These are phyloP conservation scores for Leccinum barrowsii DNA, from an alignment of 768 basidiomycete species.

Conservation along the genomic window DNA sequence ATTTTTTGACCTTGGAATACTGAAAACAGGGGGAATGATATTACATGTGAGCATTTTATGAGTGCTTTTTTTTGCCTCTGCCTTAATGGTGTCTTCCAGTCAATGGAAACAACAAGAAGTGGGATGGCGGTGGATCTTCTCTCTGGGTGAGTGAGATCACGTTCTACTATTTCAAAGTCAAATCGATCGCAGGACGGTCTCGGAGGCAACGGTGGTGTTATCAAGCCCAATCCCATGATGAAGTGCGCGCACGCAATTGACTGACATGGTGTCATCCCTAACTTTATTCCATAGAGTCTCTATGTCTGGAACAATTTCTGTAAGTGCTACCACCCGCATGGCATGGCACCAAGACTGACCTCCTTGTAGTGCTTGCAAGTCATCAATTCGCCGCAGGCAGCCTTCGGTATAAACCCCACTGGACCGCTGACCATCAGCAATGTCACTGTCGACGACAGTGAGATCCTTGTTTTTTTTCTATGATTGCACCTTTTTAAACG, in stretches of 20 bases:
- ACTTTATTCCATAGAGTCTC: slow-evolving; percentile 27
- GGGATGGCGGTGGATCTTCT: slow-evolving; percentile 41
- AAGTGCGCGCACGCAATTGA: slow-evolving; percentile 19
- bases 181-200: slow-evolving; percentile 23
- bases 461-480: slow-evolving; percentile 10
- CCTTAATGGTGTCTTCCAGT: slow-evolving; percentile 11
- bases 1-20: background rate
- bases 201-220: slow-evolving; percentile 11
- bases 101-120: slow-evolving; percentile 40
- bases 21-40: slow-evolving; percentile 39
- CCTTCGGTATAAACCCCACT: slow-evolving; percentile 29
- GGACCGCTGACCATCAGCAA: slow-evolving; percentile 39
- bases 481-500: background rate
- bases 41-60: slow-evolving; percentile 42
- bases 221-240: slow-evolving; percentile 40
- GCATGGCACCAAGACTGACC: background rate
- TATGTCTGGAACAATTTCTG: slow-evolving; percentile 39
- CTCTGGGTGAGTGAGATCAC: slow-evolving; percentile 36
- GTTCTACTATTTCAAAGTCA: background rate
- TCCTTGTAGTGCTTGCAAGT: slow-evolving; percentile 32
- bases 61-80: background rate
- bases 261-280: background rate
- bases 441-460: slow-evolving; percentile 56
- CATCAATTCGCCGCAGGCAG: slow-evolving; percentile 39
- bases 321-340: background rate